Evolutionary conservation across 2,329 filamentous ascomycete genomes (phyloP).

Genomic region (Endocalyx cinctus): DNA sequence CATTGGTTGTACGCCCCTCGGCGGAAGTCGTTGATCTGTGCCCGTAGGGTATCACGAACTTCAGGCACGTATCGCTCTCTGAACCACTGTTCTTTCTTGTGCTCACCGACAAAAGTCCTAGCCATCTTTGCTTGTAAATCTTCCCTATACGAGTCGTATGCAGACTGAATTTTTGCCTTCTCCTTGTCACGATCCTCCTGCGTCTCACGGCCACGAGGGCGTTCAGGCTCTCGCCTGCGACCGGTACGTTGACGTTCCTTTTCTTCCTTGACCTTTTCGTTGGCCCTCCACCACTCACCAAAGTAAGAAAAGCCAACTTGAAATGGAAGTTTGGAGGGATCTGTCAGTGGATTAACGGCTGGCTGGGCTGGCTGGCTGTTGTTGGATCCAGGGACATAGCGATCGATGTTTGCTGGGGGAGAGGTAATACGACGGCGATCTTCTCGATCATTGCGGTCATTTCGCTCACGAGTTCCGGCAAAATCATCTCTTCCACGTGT

Average conservation of each 20-base stretch:
- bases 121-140: constrained; percentile 75
- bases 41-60: constrained; percentile 68
- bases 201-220: constrained; percentile 59
- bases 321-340: constrained; percentile 68
- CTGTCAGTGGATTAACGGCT: constrained; percentile 62
- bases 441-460: constrained; percentile 54
- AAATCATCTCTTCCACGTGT: constrained; percentile 64
- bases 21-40: constrained; percentile 75
- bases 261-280: constrained; percentile 78
- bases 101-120: constrained; percentile 80
- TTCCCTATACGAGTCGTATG: constrained; percentile 64
- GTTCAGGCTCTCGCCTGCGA: constrained; percentile 60
- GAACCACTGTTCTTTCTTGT: constrained; percentile 98
- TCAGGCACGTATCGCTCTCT: constrained; percentile 88
- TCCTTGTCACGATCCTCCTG: constrained; percentile 75
- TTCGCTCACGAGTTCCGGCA: constrained; percentile 40
- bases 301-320: constrained; percentile 85
- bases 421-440: constrained; percentile 59
- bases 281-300: constrained; percentile 80
- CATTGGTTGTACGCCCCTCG: constrained; percentile 77
- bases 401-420: constrained; percentile 70
- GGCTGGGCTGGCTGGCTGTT: constrained; percentile 41
- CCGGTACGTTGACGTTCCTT: constrained; percentile 68
- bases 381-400: constrained; percentile 76
- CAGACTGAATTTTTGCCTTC: constrained; percentile 69